Base-by-base conservation (phyloP, 805 yeast genomes). In the Pichia thaimueangensis region DNA sequence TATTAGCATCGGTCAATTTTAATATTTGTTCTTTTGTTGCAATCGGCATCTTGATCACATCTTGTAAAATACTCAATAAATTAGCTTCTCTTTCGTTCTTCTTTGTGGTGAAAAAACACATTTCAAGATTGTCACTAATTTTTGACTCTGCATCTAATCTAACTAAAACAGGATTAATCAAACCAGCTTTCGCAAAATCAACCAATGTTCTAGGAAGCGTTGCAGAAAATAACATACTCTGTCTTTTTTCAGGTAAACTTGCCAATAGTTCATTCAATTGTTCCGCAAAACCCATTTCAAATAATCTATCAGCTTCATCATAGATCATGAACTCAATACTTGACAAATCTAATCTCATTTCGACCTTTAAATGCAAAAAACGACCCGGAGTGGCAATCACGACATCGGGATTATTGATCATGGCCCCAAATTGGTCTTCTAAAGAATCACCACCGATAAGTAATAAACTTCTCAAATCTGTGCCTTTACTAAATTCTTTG, bases 361-460 rank as follows among this genome's bases (percentile, higher is more conserved):
- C 99, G 22, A 91, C 89, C 61, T 91, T 86, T 59, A 93, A 74
- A 73, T 93, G 99, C 64, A 91, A 65, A 56, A 93, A 93, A 63
- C 99, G 76, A 62, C 99, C 99, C 0, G 99, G 99, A 0, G 98
- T 93, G 17, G 97, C 97, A 45, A 93, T 82, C 30, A 93, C 74
- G 28, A 94, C 80, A 67, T 93, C 99, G 0, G 99, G 99, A 57
- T 88, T 87, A 43, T 80, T 64, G 85, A 89, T 81, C 94, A 93
- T 86, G 60, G 86, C 78, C 19, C 85, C 71, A 59, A 93, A 93
- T 67, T 93, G 98, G 43, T 91, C 97, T 58, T 93, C 98, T 56
- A 93, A 68, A n/a, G 96, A 86, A 58, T 93, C 99, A 69, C 99
- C 99, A 67, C 99, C 99, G 45, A 94, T 91, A 24, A 93, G 68